Evolutionary conservation across 2,329 filamentous ascomycete species (phyloP).

Genomic region (Phoma sp.): DNA sequence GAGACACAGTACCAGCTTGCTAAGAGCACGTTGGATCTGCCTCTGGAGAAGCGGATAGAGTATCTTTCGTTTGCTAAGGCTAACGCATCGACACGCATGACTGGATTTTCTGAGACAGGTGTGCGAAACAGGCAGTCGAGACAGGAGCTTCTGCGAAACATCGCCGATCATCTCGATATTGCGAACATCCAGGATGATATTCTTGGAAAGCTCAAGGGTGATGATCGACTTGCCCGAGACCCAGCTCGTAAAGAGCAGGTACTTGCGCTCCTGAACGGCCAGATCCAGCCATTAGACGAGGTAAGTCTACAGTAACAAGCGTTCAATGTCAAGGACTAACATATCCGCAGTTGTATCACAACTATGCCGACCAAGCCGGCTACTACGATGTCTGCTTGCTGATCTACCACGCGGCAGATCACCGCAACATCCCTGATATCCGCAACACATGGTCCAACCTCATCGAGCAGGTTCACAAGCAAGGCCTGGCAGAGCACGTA

Average conservation of each 20-base stretch:
- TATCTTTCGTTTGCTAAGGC: constrained; percentile 90
- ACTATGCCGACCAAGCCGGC: constrained; percentile 85
- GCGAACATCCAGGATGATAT: constrained; percentile 95
- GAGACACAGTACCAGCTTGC: constrained; percentile 84
- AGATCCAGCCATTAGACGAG: constrained; percentile 75
- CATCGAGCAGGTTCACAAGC: constrained; percentile 68
- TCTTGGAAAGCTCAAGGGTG: constrained; percentile 75
- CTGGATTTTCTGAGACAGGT: constrained; percentile 66
- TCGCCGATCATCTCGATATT: constrained; percentile 85
- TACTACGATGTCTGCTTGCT: constrained; percentile 94
- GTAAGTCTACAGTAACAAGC: constrained; percentile 59
- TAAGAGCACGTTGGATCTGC: constrained; percentile 77
- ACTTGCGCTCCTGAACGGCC: constrained; percentile 73
- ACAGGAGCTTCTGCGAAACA: constrained; percentile 83
- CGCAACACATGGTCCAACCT: constrained; percentile 82
- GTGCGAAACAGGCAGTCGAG: constrained; percentile 69
- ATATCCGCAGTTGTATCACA: constrained; percentile 77
- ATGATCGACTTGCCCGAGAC: constrained; percentile 67
- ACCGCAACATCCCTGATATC: constrained; percentile 86
- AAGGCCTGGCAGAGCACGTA: constrained; percentile 56
- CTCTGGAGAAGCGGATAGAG: constrained; percentile 84
- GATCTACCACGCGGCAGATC: constrained; percentile 90
- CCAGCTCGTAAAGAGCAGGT: constrained; percentile 68
- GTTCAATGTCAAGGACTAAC: constrained; percentile 17
- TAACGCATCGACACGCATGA: constrained; percentile 84